phyloP scores from a whole-genome alignment of 805 yeast genomes.

The Sungouiella thailandica region DNA sequence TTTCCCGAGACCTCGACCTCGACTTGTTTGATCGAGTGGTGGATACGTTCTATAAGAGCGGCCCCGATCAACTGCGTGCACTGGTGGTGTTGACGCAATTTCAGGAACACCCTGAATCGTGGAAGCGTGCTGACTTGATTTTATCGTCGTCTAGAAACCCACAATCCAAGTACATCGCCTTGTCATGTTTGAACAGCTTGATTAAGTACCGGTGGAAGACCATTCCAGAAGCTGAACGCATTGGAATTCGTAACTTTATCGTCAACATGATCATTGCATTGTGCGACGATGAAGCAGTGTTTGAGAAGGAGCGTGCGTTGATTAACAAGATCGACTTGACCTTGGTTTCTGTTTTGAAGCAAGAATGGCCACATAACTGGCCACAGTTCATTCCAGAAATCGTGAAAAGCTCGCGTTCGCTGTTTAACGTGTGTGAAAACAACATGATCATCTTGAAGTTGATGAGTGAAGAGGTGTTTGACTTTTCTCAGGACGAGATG shows the following conservation, averaged over 20 bases:
- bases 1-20: slow-evolving; percentile 78
- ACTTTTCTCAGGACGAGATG: slow-evolving; percentile 91
- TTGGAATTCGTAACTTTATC: slow-evolving; percentile 89
- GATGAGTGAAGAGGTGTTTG: slow-evolving; percentile 93
- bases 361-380: slow-evolving; percentile 99
- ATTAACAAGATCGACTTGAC: slow-evolving; percentile 93
- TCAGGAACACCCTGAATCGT: slow-evolving; percentile 91
- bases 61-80: slow-evolving; percentile 68
- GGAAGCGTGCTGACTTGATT: slow-evolving; percentile 91
- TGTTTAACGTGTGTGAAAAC: slow-evolving; percentile 93
- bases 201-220: slow-evolving; percentile 93
- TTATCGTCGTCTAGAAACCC: slow-evolving; percentile 72
- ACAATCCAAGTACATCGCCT: slow-evolving; percentile 88
- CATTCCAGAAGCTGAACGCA: slow-evolving; percentile 80
- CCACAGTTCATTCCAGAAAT: slow-evolving; percentile 94
- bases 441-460: slow-evolving; percentile 89
- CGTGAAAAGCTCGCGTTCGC: slow-evolving; percentile 75
- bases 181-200: slow-evolving; percentile 82
- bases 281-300: slow-evolving; percentile 76
- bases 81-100: slow-evolving; percentile 70
- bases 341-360: slow-evolving; percentile 88
- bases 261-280: slow-evolving; percentile 90
- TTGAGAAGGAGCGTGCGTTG: slow-evolving; percentile 69
- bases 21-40: slow-evolving; percentile 77
- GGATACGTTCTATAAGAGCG: slow-evolving; percentile 68